Evolutionary conservation across 164 flowering plant species (phyloP).

Genomic region (Pachysandra terminalis): DNA sequence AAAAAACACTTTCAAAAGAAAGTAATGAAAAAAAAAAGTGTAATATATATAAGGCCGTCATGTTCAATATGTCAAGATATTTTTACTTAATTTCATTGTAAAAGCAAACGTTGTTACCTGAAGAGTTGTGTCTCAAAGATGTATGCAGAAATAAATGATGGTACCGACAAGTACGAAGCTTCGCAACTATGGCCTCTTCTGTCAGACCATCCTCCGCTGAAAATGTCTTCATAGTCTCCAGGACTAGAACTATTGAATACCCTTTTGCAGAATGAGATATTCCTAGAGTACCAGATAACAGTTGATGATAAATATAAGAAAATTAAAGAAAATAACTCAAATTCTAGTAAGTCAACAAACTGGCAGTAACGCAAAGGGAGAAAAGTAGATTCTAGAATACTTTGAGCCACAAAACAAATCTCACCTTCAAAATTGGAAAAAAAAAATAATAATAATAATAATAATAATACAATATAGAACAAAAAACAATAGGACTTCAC

Average conservation of each 20-base stretch:
- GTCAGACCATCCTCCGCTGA: slow-evolving; percentile 87
- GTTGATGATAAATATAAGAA: neutral
- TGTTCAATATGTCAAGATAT: neutral
- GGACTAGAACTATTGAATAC: slow-evolving; percentile 57
- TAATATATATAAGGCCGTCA: too few species aligned
- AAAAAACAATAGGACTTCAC: neutral
- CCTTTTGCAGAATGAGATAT: slow-evolving; percentile 97
- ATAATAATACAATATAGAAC: neutral
- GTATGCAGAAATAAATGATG: slow-evolving; percentile 84
- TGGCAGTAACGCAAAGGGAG: neutral
- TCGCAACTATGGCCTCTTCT: slow-evolving; percentile 93
- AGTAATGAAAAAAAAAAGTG: neutral
- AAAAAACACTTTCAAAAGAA: too few species aligned
- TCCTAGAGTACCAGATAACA: slow-evolving; percentile 39
- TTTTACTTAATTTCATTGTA: neutral
- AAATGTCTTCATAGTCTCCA: slow-evolving; percentile 96
- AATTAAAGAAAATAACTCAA: neutral
- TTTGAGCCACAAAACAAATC: neutral
- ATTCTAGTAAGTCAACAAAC: neutral
- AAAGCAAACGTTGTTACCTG: slow-evolving; percentile 44
- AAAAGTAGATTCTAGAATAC: neutral
- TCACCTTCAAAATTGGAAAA: neutral
- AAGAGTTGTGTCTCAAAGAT: slow-evolving; percentile 71
- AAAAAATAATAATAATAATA: too few species aligned
- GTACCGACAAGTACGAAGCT: slow-evolving; percentile 83